Percentiles rank a stretch among this genome's conserved stretches.
phyloP scores from a whole-genome alignment of 768 basidiomycete species.

The Mrakia blollopis region DNA sequence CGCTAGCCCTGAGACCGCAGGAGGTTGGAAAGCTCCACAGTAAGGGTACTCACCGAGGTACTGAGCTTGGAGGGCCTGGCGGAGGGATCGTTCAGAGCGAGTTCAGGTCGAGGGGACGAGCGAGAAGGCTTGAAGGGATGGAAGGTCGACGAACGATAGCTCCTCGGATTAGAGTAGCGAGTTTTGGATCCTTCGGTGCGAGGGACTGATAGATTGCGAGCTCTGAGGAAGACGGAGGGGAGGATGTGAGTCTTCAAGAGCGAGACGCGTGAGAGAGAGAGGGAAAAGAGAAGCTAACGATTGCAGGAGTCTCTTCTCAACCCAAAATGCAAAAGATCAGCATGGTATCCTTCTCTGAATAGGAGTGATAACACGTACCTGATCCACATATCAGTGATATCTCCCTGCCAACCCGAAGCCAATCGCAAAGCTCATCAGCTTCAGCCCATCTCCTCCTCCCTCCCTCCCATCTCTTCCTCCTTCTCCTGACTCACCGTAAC shows the following conservation, averaged over 20 bases:
- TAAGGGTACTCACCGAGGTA: constrained; percentile 64
- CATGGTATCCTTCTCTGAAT: constrained; percentile 4
- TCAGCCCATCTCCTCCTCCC: neutral
- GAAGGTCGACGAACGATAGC: constrained; percentile 57
- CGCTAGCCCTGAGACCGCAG: constrained; percentile 63
- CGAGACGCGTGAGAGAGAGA: neutral
- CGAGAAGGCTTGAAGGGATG: neutral
- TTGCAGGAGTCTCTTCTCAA: constrained; percentile 65
- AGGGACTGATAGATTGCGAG: constrained; percentile 66
- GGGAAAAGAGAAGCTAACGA: neutral
- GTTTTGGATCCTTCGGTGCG: constrained; percentile 54
- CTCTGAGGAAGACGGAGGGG: constrained; percentile 41
- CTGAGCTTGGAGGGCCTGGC: constrained; percentile 48
- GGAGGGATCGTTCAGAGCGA: neutral
- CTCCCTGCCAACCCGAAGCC: neutral
- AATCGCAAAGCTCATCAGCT: constrained; percentile 7
- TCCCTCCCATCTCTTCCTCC: neutral
- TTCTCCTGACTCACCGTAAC: constrained; percentile 55
- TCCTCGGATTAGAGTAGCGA: constrained; percentile 67
- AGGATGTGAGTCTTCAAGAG: neutral
- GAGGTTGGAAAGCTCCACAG: constrained; percentile 76
- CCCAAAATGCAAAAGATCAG: neutral
- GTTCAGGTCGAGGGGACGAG: too few relatives aligned
- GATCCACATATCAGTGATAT: constrained; percentile 22
- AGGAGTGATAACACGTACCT: constrained; percentile 42